phyloP scores from a whole-genome alignment of 2,329 filamentous ascomycete species.

The Claviceps digitariae region DNA sequence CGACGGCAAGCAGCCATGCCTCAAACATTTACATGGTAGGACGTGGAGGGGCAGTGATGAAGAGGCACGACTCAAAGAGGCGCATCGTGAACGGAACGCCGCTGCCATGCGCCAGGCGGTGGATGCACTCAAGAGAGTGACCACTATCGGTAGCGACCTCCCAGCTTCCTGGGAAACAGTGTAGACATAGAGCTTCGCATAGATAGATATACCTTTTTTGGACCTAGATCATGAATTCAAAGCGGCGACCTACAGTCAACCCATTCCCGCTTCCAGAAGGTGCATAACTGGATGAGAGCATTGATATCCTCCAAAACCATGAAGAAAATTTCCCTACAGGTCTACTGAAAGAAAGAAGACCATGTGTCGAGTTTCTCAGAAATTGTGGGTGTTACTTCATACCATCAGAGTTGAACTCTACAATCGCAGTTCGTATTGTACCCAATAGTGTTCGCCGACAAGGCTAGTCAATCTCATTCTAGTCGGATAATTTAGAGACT shows the following conservation, averaged over 20 bases:
- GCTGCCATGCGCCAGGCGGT: not conserved
- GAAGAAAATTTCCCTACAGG: no score
- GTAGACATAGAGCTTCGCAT: not conserved
- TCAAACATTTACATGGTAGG: constrained; percentile 37
- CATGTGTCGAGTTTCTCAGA: not conserved
- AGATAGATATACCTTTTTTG: not conserved
- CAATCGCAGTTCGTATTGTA: not conserved
- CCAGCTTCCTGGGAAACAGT: not conserved
- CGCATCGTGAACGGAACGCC: not conserved
- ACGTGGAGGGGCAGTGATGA: constrained; percentile 29
- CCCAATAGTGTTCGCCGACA: not conserved
- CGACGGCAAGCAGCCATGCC: constrained; percentile 29
- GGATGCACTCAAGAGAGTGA: not conserved
- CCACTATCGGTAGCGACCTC: not conserved
- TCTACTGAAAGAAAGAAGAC: not conserved
- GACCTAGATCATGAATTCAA: not conserved
- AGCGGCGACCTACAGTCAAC: not conserved
- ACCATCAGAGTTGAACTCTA: not conserved
- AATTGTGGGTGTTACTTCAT: not conserved
- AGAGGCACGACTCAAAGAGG: constrained; percentile 5
- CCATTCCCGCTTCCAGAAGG: not conserved
- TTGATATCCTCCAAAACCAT: not conserved
- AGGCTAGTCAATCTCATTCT: not conserved
- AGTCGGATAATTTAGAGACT: not conserved
- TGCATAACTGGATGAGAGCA: not conserved